phyloP scores from a whole-genome alignment of 2,329 filamentous ascomycete genomes.

The Diaporthe sp. region DNA sequence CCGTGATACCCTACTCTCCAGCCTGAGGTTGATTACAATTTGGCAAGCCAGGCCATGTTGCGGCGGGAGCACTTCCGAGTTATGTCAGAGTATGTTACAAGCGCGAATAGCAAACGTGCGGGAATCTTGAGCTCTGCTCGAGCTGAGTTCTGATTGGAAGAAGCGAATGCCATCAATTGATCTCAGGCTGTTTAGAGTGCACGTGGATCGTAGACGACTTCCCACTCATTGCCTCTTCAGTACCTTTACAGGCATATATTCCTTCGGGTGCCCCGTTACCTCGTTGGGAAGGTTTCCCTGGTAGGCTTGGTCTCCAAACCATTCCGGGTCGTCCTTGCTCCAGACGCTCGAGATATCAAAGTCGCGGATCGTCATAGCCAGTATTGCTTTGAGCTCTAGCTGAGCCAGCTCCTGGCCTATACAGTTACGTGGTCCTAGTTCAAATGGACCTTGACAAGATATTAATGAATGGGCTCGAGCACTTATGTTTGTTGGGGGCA shows the following conservation, averaged over 20 bases:
- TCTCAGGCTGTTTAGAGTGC: no score
- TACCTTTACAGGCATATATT: slow-evolving; percentile 34
- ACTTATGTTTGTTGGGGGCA: neutral
- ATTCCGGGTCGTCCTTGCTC: slow-evolving; percentile 33
- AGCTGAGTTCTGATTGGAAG: neutral
- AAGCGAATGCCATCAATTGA: no score
- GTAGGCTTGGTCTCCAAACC: slow-evolving; percentile 35
- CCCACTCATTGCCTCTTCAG: slow-evolving; percentile 7
- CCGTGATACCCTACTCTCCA: neutral
- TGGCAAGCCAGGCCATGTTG: neutral
- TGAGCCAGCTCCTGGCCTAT: slow-evolving; percentile 54
- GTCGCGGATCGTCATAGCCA: slow-evolving; percentile 41
- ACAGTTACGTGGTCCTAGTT: slow-evolving; percentile 54
- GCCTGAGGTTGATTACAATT: neutral
- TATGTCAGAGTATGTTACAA: neutral
- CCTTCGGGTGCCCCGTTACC: slow-evolving; percentile 33
- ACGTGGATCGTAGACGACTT: neutral
- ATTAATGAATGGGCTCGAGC: neutral
- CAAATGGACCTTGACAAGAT: slow-evolving; percentile 50
- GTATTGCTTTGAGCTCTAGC: slow-evolving; percentile 51
- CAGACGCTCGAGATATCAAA: slow-evolving; percentile 38
- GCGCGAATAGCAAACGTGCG: neutral
- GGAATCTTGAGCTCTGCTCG: no score
- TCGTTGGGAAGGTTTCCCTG: slow-evolving; percentile 6
- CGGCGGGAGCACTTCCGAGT: neutral